Base-by-base conservation (phyloP, 2,329 filamentous ascomycete species). In the Alternaria triticina region DNA sequence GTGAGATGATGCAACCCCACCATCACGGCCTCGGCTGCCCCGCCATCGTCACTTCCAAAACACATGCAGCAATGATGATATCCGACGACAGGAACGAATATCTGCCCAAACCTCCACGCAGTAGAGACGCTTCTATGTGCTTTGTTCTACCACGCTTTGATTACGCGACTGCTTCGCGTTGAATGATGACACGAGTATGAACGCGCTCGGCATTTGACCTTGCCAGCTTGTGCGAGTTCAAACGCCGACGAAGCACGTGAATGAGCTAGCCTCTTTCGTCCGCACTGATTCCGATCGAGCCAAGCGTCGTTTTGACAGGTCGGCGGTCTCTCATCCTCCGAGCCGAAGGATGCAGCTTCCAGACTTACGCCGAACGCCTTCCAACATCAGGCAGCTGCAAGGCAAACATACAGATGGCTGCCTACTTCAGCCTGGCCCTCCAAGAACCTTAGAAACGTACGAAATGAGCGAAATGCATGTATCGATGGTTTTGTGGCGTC, bases 211-310 rank as follows among this genome's bases (percentile, higher is more conserved):
- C 61, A 23, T 66, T 44, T 66, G 64, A 60, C 8, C 20, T 52
- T 28, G 12, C 11, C 3, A 27, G 36, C 36, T 17, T 6, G 4
- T 40, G 17, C 36, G 20, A 40, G 40, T 58, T 62, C 67, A 70
- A 61, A 66, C 23, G 54, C 67, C 67, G 67, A 66, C 44, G 25
- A 6, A 20, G 6, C 59, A 69, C 64, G 65, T 67, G 59, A 57
- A n/a, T n/a, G 9, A 6, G 12, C 57, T 56, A 51, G 28, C 17
- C 28, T 11, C 17, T n/a, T 46, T 27, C 20, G 6, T 33, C 27
- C 5, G 2, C 15, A n/a, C 17, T 30, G 45, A 22, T 5, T 20
- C 46, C 4, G 4, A 58, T 47, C 11, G 13, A 13, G 12, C 17
- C 25, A 44, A 59, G 43, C 23, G 59, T 25, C 4, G 13, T 43